A percentile compares a stretch with the other conserved stretches of the same genome.
Conservation (phyloP, 2,329 filamentous ascomycete genomes). For the Talaromyces atroroseus region DNA sequence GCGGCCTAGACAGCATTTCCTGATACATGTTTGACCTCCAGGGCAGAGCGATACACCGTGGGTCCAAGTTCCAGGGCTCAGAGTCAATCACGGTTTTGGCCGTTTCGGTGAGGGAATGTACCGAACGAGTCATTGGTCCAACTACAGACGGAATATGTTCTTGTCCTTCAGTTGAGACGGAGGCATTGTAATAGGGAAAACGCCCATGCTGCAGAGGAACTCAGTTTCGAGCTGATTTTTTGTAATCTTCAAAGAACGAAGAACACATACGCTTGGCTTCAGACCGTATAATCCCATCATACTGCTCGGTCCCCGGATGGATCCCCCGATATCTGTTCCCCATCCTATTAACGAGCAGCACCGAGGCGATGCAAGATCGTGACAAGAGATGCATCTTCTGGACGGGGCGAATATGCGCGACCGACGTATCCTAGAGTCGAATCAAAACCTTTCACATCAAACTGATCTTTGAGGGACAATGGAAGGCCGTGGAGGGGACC, state of each 20-base stretch:
- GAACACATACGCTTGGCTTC: constrained; percentile 18
- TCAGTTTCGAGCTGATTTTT: too few relatives aligned
- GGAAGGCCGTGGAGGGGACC: constrained; percentile 38
- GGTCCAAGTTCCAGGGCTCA: constrained; percentile 19
- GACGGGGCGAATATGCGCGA: too few relatives aligned
- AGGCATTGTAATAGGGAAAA: constrained; percentile 17
- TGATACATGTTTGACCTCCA: neutral
- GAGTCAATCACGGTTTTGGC: constrained; percentile 26
- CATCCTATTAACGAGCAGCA: constrained; percentile 32
- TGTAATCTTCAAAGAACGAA: too few relatives aligned
- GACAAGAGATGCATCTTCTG: neutral
- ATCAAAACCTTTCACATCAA: constrained; percentile 1
- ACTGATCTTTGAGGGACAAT: constrained; percentile 31
- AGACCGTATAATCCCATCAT: constrained; percentile 32
- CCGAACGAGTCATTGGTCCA: constrained; percentile 21
- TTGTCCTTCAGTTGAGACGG: constrained; percentile 28
- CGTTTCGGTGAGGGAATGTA: constrained; percentile 17
- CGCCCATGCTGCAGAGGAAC: constrained; percentile 15
- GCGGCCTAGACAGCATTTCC: neutral
- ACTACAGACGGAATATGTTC: constrained; percentile 24
- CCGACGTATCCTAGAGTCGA: neutral
- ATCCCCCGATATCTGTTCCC: constrained; percentile 28
- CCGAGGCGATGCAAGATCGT: constrained; percentile 24
- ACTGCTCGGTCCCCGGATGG: constrained; percentile 31
- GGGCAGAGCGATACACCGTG: constrained; percentile 26